Conservation (phyloP, 768 basidiomycete species). For the Suillus brevipes region DNA sequence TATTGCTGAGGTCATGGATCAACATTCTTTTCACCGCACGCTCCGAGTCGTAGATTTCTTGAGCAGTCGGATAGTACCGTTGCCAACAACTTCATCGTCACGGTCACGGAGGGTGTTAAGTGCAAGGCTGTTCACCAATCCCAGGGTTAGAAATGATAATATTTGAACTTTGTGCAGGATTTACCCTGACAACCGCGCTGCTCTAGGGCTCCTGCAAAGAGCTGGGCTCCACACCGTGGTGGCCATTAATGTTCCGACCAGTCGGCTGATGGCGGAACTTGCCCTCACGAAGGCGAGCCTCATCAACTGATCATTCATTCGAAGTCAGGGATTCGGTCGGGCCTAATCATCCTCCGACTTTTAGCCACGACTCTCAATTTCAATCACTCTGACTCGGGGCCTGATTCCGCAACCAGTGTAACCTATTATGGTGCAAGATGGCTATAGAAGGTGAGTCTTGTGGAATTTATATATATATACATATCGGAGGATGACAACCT, state of each 20-base stretch:
- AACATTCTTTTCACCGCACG: neutral
- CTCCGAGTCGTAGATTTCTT: neutral
- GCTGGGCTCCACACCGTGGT: neutral
- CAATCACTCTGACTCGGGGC: neutral
- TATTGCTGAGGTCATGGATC: neutral
- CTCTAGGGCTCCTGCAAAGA: neutral
- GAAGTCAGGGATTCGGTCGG: constrained; percentile 1
- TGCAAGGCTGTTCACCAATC: neutral
- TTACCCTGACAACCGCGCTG: neutral
- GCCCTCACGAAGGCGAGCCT: neutral
- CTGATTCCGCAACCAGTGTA: neutral
- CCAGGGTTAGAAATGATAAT: neutral
- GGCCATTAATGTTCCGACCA: neutral
- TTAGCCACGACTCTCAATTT: neutral
- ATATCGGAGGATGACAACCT: constrained; percentile 1
- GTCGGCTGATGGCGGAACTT: neutral
- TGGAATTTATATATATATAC: neutral
- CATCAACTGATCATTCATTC: neutral
- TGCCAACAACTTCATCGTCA: neutral
- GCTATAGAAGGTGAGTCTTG: neutral
- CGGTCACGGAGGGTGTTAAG: neutral
- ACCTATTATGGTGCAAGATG: constrained; percentile 1
- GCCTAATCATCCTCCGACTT: constrained; percentile 8
- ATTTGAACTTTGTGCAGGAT: neutral
- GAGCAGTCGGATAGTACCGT: neutral